Percentiles rank a stretch among this genome's conserved stretches.
Evolutionary conservation across 2,329 filamentous ascomycete genomes (phyloP).

Genomic region (Colletotrichum sp.): DNA sequence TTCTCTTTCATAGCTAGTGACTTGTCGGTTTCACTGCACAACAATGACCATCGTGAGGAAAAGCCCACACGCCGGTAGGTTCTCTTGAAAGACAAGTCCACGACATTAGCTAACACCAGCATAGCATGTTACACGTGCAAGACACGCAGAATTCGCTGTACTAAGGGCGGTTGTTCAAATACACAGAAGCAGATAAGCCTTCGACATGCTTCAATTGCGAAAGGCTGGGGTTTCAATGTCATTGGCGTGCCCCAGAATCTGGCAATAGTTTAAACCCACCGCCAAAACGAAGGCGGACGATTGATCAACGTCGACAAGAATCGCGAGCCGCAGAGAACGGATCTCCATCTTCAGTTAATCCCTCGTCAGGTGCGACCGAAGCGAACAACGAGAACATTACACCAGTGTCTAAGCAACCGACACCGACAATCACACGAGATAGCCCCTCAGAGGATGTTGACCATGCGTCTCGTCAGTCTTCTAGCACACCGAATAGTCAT

Average conservation of each 20-base stretch:
- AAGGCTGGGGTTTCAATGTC: not conserved
- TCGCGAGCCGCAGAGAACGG: not conserved
- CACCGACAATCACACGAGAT: not conserved
- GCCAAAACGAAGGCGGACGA: not conserved
- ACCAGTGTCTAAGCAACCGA: not conserved
- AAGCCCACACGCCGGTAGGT: not conserved
- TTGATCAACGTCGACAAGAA: not conserved
- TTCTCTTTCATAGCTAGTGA: not conserved
- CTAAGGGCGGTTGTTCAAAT: not conserved
- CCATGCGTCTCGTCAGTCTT: not conserved
- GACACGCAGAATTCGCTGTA: not conserved
- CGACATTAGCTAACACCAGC: not conserved
- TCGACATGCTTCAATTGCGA: not conserved
- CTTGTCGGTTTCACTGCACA: not conserved
- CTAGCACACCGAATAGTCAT: not conserved
- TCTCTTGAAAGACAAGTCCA: not conserved
- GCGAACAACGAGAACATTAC: not conserved
- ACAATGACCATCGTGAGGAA: not conserved
- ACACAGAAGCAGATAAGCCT: not conserved
- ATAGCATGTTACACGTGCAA: not conserved
- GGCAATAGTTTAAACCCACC: fast-evolving
- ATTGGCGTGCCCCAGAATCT: not conserved
- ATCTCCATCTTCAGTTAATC: not conserved
- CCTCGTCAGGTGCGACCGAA: not conserved
- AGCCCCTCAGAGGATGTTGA: fast-evolving